Percentiles rank a stretch among this genome's conserved stretches.
Evolutionary conservation across 2,329 filamentous ascomycete genomes (phyloP).

Genomic region (Pseudopyricularia javanii): DNA sequence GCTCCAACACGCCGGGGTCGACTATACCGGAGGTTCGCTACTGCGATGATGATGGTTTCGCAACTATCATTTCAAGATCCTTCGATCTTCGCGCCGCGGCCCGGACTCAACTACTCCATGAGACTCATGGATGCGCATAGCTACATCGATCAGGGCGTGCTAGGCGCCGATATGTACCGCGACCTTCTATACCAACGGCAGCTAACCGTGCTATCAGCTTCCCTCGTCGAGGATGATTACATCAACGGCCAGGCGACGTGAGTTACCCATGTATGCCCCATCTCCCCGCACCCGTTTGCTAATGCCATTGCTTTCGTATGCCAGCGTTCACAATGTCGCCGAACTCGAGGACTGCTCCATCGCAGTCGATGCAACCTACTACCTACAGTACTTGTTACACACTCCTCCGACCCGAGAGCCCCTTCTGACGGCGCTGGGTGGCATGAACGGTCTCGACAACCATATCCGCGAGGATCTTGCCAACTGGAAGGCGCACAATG

Average conservation of each 20-base stretch:
- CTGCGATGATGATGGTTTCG: neutral
- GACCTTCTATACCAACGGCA: neutral
- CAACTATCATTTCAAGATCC: neutral
- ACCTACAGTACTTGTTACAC: slow-evolving; percentile 68
- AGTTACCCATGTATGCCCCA: slow-evolving; percentile 5
- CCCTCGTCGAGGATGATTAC: slow-evolving; percentile 9
- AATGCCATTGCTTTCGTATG: neutral
- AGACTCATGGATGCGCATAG: neutral
- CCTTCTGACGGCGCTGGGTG: slow-evolving; percentile 78
- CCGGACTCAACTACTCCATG: neutral
- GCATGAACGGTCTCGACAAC: slow-evolving; percentile 65
- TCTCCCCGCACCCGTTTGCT: neutral
- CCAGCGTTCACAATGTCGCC: slow-evolving; percentile 48
- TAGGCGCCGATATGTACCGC: neutral
- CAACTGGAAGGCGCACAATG: slow-evolving; percentile 54
- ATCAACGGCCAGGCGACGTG: slow-evolving; percentile 16
- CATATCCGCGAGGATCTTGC: slow-evolving; percentile 69
- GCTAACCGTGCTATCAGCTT: slow-evolving; percentile 1
- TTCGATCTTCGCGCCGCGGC: neutral
- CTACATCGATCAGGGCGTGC: neutral
- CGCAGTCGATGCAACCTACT: slow-evolving; percentile 83
- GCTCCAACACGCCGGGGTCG: no score
- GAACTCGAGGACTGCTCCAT: slow-evolving; percentile 64
- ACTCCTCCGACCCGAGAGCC: slow-evolving; percentile 65
- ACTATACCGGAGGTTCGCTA: no score